Evolutionary conservation across 768 basidiomycete genomes (phyloP), one percentile per base, ranked within the genome.

Genomic region (Suillus americanus): DNA sequence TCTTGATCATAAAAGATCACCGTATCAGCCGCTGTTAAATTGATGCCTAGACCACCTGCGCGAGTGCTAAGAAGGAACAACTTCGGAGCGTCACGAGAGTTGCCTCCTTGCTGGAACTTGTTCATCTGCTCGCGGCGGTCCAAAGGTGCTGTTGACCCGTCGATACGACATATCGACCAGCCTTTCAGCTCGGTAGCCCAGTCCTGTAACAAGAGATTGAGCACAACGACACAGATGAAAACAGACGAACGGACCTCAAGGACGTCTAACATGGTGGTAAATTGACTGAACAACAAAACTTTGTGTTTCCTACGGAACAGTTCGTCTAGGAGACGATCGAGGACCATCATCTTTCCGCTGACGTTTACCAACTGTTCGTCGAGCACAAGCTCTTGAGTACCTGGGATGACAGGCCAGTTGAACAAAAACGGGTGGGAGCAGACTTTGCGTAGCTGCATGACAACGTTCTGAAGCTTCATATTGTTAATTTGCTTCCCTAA

Each of bases 371-470:
- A 80, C 70, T 95, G 88, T 30, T 92, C 88, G 28, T 76, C 74
- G 28, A 62, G 51, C 13, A 62, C 55, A 3, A 41, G 62, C 48
- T 87, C 77, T n/a, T 79, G 80, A 1, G 89, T 91, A 6, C 79
- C 69, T 1, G 83, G 81, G 69, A 94, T 88, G 51, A 81, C 70
- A 0, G 92, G 90, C 91, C 92, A 93, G 68, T 92, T 89, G 73
- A 97, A 96, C 7, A 95, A 78, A 80, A 92, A 92, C 0, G 96
- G 95, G 76, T 98, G 95, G 16, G 91, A 95, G 79, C 94, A 94
- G 2, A 95, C 92, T 82, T 99, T 98, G 62, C 97, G 92, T 5
- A 98, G 83, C 74, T 99, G 97, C 97, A 99, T 99, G 64, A 98
- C 89, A 13, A 88, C 85, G 72, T 99, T 99, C 74, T 98, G 95